These are phyloP conservation scores for Omphalea diandra DNA, from an alignment of 441 rosid species.

Conservation along the genomic window DNA sequence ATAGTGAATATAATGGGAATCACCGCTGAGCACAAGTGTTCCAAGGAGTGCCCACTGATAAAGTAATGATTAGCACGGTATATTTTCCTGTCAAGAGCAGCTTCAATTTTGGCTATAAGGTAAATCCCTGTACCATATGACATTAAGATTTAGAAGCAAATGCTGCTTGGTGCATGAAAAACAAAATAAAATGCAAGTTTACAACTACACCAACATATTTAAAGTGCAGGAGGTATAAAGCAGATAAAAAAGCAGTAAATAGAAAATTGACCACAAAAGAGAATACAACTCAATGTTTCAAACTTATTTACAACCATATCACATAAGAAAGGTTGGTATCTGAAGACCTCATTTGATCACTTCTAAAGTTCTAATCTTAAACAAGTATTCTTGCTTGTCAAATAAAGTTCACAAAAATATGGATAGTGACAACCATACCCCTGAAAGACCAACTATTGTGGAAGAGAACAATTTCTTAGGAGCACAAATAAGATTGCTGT, in stretches of 20 bases:
- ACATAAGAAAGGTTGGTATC: not conserved
- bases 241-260: not conserved
- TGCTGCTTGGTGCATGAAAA: not conserved
- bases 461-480: not conserved
- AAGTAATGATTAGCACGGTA: conserved; percentile 49
- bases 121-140: conserved; percentile 45
- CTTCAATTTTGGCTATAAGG: conserved; percentile 55
- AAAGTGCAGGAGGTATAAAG: not conserved
- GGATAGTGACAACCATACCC: not conserved
- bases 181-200: not conserved
- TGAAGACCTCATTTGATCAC: not conserved
- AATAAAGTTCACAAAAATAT: not conserved
- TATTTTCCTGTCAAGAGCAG: conserved; percentile 58
- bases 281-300: not conserved
- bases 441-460: too few species aligned
- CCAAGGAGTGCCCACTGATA: conserved; percentile 79
- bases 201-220: not conserved
- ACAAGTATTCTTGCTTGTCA: not conserved
- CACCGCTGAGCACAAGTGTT: conserved; percentile 58
- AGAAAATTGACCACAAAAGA: not conserved
- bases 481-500: not conserved
- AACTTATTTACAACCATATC: not conserved
- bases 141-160: not conserved
- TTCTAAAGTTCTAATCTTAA: not conserved
- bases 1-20: conserved; percentile 51